Evolutionary conservation across 768 basidiomycete genomes (phyloP), one percentile per base, ranked within the genome.

Genomic region (Leccinum subgranulosum): DNA sequence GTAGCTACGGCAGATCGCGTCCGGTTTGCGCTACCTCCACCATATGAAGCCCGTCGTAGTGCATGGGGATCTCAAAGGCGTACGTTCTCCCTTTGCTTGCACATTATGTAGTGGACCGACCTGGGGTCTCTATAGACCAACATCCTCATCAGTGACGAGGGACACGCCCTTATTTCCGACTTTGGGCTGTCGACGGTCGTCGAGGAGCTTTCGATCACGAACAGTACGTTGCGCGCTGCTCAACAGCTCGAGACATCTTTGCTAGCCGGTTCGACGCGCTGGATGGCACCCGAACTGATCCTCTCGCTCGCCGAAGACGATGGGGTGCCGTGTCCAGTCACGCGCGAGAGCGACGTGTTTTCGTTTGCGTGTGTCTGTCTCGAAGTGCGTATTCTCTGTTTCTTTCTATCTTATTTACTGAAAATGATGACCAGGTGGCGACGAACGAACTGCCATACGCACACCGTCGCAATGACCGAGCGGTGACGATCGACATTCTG

Each of bases 1-100:
- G 2, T 50, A 86, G 84, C 62, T 86, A 25, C 66, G 71, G 19
- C 80, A 85, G 68, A 76, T 85, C 9, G 83, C 84, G 1, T 80
- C 79, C 2, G 85, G 83, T 6, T 78, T 86, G 41, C 62, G 76
- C 10, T 85, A 86, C 66, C 72, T 86, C 8, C 85, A 87, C 58
- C 75, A 77, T 48, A 78, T 78, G 62, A 76, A 76, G 45, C 83
- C 83, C 4, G 72, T 76, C 14, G 79, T 87, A 25, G 73, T 86
- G 11, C 84, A 85, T 61, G 84, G 84, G 4, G 84, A 86, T 58
- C 70, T 86, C 55, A 85, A 85, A 72, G 83, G 84, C 58, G 84
- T 84, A 63, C 36, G 77, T 73, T 31, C 5, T 14, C n/a, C 19
- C 7, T 31, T 39, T 15, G 2, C 28, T 12, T 27, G 27, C 29